These are phyloP conservation scores for Colletotrichum australisinense DNA, from an alignment of 2,329 filamentous ascomycete genomes.

Conservation along the genomic window DNA sequence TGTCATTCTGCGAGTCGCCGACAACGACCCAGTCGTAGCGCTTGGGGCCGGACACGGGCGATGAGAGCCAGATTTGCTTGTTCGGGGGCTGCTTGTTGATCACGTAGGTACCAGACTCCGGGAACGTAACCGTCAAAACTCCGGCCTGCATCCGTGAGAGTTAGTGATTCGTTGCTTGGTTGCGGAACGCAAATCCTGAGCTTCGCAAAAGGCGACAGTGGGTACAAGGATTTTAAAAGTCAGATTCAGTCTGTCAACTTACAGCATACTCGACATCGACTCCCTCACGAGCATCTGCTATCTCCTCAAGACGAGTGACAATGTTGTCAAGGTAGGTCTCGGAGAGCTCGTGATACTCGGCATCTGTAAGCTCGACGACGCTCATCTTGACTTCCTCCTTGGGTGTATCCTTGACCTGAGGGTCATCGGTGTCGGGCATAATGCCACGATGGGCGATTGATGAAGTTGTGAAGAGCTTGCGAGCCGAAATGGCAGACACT, in stretches of 20 bases:
- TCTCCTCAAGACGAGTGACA: constrained; percentile 72
- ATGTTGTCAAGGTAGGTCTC: constrained; percentile 77
- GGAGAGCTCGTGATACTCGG: constrained; percentile 81
- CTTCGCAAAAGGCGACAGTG: not conserved
- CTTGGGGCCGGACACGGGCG: constrained; percentile 90
- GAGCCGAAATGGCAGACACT: constrained; percentile 37
- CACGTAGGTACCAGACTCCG: constrained; percentile 83
- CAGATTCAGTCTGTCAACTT: constrained; percentile 47
- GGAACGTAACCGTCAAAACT: constrained; percentile 81
- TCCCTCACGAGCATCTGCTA: constrained; percentile 79
- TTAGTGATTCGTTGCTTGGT: constrained; percentile 28
- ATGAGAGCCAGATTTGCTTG: constrained; percentile 97
- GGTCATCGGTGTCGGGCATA: constrained; percentile 69
- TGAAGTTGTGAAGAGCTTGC: constrained; percentile 46
- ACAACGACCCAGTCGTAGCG: constrained; percentile 89
- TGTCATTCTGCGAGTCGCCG: constrained; percentile 80
- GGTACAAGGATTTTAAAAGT: not conserved
- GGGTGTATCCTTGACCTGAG: constrained; percentile 55
- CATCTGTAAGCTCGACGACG: constrained; percentile 73
- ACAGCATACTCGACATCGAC: constrained; percentile 93
- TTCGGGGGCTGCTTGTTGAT: constrained; percentile 99
- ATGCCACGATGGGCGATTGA: constrained; percentile 58
- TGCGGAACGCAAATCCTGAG: constrained; percentile 4
- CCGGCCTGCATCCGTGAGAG: constrained; percentile 70
- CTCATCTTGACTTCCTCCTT: constrained; percentile 51